A percentile compares a stretch with the other conserved stretches of the same genome.
These are phyloP conservation scores for Crotalaria pallida DNA, from an alignment of 306 rosid species.

Conservation along the genomic window DNA sequence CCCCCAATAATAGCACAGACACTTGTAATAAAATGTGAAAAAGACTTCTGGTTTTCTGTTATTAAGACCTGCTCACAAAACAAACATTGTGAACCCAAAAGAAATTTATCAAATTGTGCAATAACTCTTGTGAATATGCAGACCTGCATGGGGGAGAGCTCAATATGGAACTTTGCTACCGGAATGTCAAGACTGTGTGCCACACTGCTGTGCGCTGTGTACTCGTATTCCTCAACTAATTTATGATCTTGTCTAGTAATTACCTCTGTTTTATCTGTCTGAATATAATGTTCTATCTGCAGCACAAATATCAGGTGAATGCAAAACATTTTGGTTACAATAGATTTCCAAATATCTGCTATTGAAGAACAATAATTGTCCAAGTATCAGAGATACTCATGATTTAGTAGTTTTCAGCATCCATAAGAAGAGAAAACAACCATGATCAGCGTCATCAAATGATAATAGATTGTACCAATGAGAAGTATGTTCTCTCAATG, in stretches of 20 bases:
- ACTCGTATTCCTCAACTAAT: constrained; percentile 86
- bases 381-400: not conserved
- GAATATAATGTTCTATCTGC: constrained; percentile 98
- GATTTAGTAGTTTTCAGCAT: not conserved
- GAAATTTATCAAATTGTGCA: not conserved
- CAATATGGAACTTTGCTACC: constrained; percentile 80
- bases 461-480: not conserved
- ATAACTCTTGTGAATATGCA: not conserved
- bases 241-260: constrained; percentile 40
- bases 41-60: constrained; percentile 74
- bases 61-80: constrained; percentile 58
- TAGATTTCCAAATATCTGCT: not conserved
- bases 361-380: not conserved
- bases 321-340: not conserved
- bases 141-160: constrained; percentile 99
- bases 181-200: constrained; percentile 65
- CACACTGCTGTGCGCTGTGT: constrained; percentile 92
- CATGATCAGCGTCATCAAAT: constrained; percentile 7
- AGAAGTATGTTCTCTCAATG: not conserved
- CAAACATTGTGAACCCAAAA: constrained; percentile 2
- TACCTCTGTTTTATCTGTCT: constrained; percentile 86
- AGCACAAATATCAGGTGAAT: constrained; percentile 18
- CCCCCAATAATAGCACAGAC: constrained; percentile 97
- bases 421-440: constrained; percentile 8
- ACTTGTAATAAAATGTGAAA: constrained; percentile 89